Evolutionary conservation across 1,284 basidiomycete species (phyloP).

Genomic region (Rhodotorula sp.): DNA sequence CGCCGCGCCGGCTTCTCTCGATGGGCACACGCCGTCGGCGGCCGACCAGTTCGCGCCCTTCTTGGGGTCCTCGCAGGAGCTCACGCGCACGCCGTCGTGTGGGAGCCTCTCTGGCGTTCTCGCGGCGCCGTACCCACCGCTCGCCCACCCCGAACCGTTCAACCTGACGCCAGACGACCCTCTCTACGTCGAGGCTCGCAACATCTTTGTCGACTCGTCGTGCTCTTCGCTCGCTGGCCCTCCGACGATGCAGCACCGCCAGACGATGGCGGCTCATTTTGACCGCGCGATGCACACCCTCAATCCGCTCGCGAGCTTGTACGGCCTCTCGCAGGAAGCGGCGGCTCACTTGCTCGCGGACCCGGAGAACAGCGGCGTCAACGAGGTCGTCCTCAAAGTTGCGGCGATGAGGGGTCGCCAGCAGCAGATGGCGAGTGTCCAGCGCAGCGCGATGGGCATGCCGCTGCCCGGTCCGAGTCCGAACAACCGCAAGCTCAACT

Average conservation of each 20-base stretch:
- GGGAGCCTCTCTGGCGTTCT: slow-evolving; percentile 55
- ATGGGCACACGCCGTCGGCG: neutral
- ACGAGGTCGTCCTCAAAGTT: slow-evolving; percentile 31
- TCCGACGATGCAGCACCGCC: slow-evolving; percentile 10
- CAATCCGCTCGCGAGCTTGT: slow-evolving; percentile 32
- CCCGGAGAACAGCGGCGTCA: slow-evolving; percentile 33
- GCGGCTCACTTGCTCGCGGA: slow-evolving; percentile 31
- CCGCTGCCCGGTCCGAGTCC: slow-evolving; percentile 65
- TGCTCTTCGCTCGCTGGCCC: slow-evolving; percentile 21
- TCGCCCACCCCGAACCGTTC: slow-evolving; percentile 30
- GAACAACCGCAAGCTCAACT: slow-evolving; percentile 78
- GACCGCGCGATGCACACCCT: slow-evolving; percentile 36
- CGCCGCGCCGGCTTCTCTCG: neutral
- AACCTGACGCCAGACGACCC: slow-evolving; percentile 33
- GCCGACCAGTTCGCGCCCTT: slow-evolving; percentile 9
- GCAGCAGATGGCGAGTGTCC: slow-evolving; percentile 26
- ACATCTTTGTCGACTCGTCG: slow-evolving; percentile 32
- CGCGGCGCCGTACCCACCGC: slow-evolving; percentile 58
- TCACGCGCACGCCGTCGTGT: slow-evolving; percentile 45
- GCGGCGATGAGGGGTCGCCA: slow-evolving; percentile 32
- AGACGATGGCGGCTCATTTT: slow-evolving; percentile 32
- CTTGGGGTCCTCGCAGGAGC: slow-evolving; percentile 10
- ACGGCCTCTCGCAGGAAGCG: slow-evolving; percentile 33
- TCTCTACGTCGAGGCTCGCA: slow-evolving; percentile 38
- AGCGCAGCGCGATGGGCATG: slow-evolving; percentile 22